Percentiles rank a stretch among this genome's conserved stretches.
Evolutionary conservation across 106 monocot genomes (phyloP).

Genomic region (Acanthochlamys bracteata): DNA sequence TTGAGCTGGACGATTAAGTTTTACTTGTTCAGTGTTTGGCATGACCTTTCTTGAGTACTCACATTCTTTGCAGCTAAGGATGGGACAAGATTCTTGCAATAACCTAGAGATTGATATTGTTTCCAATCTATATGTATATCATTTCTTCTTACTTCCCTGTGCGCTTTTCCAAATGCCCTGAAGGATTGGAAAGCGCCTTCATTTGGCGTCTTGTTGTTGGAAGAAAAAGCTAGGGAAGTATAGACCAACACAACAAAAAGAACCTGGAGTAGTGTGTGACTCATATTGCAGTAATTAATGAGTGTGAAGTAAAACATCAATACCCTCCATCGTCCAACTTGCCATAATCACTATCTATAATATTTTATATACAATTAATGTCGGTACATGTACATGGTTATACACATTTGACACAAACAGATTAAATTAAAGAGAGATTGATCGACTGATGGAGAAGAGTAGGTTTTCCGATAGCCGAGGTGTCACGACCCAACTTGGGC

Average conservation of each 20-base stretch:
- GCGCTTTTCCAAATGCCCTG: not conserved
- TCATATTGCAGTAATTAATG: too few relatives aligned
- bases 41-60: not conserved
- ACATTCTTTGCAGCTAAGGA: not conserved
- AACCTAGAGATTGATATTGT: not conserved
- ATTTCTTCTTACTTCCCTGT: not conserved
- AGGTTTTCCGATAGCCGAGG: slow-evolving; percentile 5
- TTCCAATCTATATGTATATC: not conserved
- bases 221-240: too few relatives aligned
- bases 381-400: too few relatives aligned
- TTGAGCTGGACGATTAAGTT: slow-evolving; percentile 67
- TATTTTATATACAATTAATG: too few relatives aligned
- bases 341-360: too few relatives aligned
- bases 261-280: too few relatives aligned
- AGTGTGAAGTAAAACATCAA: too few relatives aligned
- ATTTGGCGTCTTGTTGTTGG: too few relatives aligned
- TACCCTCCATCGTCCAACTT: too few relatives aligned
- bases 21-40: not conserved
- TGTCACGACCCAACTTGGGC: too few relatives aligned
- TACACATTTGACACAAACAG: too few relatives aligned
- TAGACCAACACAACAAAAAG: too few relatives aligned
- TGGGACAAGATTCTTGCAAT: not conserved
- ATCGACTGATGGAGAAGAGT: slow-evolving; percentile 3
- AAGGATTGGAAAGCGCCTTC: not conserved
- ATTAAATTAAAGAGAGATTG: slow-evolving; percentile 1